Percentiles rank a stretch among this genome's conserved stretches.
Evolutionary conservation across 345 rosid genomes (phyloP).

Genomic region (Citrus sinensis): DVS_A1.0 CM039161.1:21368501-21369000

Average conservation of each 20-base stretch:
- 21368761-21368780: constrained; percentile 22
- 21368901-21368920: constrained; percentile 15
- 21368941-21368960: constrained; percentile 11
- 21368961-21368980: background rate
- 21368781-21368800: background rate
- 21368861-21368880: constrained; percentile 90
- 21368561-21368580: constrained; percentile 6
- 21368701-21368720: constrained; percentile 4
- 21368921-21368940: constrained; percentile 22
- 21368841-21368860: constrained; percentile 35
- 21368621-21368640: constrained; percentile 24
- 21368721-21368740: constrained; percentile 54
- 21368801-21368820: constrained; percentile 7
- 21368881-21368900: constrained; percentile 36
- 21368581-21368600: constrained; percentile 12
- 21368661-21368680: constrained; percentile 16
- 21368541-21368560: constrained; percentile 19
- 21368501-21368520: constrained; percentile 73
- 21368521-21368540: background rate
- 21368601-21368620: constrained; percentile 21
- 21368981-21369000: background rate
- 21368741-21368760: constrained; percentile 59
- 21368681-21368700: background rate
- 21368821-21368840: constrained; percentile 26
- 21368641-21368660: background rate